Base-by-base conservation (phyloP, 441 rosid genomes). In the Pelargonium cotyledonis region DNA sequence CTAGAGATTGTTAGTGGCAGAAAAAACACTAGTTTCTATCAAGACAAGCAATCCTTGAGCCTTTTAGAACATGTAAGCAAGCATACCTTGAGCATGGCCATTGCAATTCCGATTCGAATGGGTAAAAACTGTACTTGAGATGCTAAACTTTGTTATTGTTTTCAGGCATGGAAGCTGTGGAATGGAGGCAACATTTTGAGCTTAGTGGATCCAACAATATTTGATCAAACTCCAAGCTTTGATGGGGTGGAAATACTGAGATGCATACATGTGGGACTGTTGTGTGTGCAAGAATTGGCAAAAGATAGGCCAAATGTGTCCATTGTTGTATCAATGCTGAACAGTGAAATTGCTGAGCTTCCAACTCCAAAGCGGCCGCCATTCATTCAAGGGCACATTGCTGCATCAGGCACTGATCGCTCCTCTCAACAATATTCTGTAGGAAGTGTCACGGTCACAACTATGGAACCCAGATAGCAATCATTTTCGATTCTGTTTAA, bases 131-230 rank as follows among this genome's bases (percentile, higher is more conserved):
- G 68, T 65, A 19, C 41, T 11, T 19, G 70, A 12, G 47, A 51
- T 35, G 0, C 3, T 26, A 26, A 1, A n/a, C 35, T 60, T 9
- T 55, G 62, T 19, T 66, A 31, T 23, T 6, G 12, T 5, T 68
- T 64, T 29, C 76, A 86, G 96, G 87, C 85, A 12, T 91, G 94
- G 94, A 80, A 81, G 51, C 63, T 85, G 55, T 85, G 91, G 92
- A 83, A 69, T 0, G 92, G 81, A 19, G 81, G 76, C 15, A 70
- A 76, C 47, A 53, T 71, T 29, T 49, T 64, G 16, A 75, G 53
- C 8, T 26, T 88, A 29, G 69, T 80, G 1, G 85, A 83, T 81
- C 75, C 75, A 0, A 5, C 8, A 0, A 65, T 80, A 31, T 73
- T 9, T 1, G 81, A 76, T 26, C 31, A 1, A 26, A 26, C 31